Evolutionary conservation across 2,329 filamentous ascomycete species (phyloP).

Genomic region (Penicillium sp.): DNA sequence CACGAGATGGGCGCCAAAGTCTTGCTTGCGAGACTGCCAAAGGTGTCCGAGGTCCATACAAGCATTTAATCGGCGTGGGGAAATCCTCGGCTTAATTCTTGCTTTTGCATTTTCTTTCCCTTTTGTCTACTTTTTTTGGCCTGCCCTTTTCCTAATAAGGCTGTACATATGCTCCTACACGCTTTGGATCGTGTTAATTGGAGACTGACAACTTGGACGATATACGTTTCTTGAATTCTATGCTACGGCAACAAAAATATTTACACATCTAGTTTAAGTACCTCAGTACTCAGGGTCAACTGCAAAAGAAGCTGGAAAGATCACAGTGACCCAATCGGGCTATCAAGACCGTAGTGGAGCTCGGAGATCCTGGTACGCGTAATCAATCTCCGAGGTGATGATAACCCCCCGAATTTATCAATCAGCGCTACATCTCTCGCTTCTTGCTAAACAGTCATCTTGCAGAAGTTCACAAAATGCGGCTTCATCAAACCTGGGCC

Average conservation of each 20-base stretch:
- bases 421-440: background rate
- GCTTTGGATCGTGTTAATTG: background rate
- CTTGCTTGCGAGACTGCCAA: conserved; percentile 10
- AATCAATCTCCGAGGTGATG: background rate
- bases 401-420: background rate
- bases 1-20: conserved; percentile 23
- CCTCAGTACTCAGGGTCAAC: background rate
- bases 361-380: background rate
- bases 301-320: background rate
- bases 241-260: background rate
- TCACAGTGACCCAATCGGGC: background rate
- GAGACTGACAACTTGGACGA: background rate
- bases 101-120: conserved; percentile 2
- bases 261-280: background rate
- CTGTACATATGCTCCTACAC: conserved; percentile 13
- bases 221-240: background rate
- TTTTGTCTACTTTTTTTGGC: conserved; percentile 3
- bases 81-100: conserved; percentile 12
- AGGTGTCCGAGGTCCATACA: conserved; percentile 10
- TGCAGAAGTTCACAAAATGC: background rate
- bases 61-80: conserved; percentile 27
- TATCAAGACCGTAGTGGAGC: background rate
- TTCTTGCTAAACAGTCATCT: background rate
- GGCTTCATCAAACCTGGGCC: background rate
- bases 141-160: background rate